phyloP scores from a whole-genome alignment of 805 yeast species.

The Candida patagonica region DNA sequence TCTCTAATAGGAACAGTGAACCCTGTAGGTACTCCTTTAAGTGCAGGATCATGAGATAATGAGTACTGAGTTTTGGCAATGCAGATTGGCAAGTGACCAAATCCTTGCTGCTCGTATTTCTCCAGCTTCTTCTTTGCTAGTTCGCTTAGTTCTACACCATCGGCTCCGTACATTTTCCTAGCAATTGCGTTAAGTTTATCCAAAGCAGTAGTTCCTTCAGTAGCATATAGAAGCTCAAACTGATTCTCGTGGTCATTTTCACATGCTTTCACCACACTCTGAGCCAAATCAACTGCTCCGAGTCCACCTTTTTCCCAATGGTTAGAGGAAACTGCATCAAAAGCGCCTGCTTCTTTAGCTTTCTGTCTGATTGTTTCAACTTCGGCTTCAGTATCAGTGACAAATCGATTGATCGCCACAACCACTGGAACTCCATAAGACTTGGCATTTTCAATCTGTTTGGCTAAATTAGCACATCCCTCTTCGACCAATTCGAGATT shows the following conservation, averaged over 20 bases:
- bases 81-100: slow-evolving; percentile 85
- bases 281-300: slow-evolving; percentile 79
- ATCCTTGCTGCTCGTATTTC: slow-evolving; percentile 78
- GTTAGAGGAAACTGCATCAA: slow-evolving; percentile 79
- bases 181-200: slow-evolving; percentile 75
- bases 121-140: slow-evolving; percentile 76
- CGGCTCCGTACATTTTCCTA: slow-evolving; percentile 87
- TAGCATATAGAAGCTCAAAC: slow-evolving; percentile 60
- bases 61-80: slow-evolving; percentile 98
- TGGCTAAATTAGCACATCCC: slow-evolving; percentile 83
- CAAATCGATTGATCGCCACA: slow-evolving; percentile 87
- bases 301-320: slow-evolving; percentile 96
- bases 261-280: slow-evolving; percentile 70
- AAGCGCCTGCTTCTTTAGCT: slow-evolving; percentile 82
- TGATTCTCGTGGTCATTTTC: slow-evolving; percentile 36
- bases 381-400: slow-evolving; percentile 73
- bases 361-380: slow-evolving; percentile 69
- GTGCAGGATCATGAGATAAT: slow-evolving; percentile 82
- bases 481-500: slow-evolving; percentile 65
- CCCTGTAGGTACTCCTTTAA: slow-evolving; percentile 93
- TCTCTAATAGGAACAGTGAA: slow-evolving; percentile 92
- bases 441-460: slow-evolving; percentile 81
- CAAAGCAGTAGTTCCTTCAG: slow-evolving; percentile 59
- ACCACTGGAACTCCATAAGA: slow-evolving; percentile 86
- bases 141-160: slow-evolving; percentile 70